Base-by-base conservation (phyloP, 208 protist species). In the Leishmania martiniquensis region DNA sequence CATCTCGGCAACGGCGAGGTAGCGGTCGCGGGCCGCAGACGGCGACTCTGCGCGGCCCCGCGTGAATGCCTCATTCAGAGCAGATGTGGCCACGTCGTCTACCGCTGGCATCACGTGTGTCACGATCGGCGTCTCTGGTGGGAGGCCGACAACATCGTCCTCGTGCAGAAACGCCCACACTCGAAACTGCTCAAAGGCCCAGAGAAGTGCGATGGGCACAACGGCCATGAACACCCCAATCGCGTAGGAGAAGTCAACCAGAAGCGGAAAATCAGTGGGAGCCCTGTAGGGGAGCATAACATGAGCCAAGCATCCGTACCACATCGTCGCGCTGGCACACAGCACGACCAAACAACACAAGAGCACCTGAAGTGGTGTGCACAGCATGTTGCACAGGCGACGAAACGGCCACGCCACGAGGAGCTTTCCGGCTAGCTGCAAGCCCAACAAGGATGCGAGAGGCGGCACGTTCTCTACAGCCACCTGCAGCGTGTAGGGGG, bases 91-190 rank as follows among this genome's bases (percentile, higher is more conserved):
- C 6, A 47, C 65, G 25, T 72, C 72, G 37, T 82, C 78, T 15
- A 52, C 32, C 7, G 52, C 52, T 17, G 52, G 25, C 22, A 49
- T 59, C 34, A 32, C 49, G 7, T 72, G 55, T 47, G 42, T 39
- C 65, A n/a, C 65, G 55, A 60, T 34, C 4, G 78, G 78, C 45
- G 62, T 37, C 55, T 74, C 66, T 5, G 78, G 72, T 22, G 72
- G 72, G 44, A 82, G 78, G 72, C 75, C 72, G 29, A 34, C 45
- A 15, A 82, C 59, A 17, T 25, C 55, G 55, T 82, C 72, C 66
- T 82, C 78, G 54, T 82, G 74, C 9, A 82, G n/a, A 39, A 77
- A 77, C 1, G 47, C 72, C 78, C 71, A 77, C 66, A 69, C 72
- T 3, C 32, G n/a, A 49, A 82, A 82, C 7, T 66, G 65, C 45